Conservation (phyloP, 164 flowering plant species). For the Magnolia changhungtana region DNA sequence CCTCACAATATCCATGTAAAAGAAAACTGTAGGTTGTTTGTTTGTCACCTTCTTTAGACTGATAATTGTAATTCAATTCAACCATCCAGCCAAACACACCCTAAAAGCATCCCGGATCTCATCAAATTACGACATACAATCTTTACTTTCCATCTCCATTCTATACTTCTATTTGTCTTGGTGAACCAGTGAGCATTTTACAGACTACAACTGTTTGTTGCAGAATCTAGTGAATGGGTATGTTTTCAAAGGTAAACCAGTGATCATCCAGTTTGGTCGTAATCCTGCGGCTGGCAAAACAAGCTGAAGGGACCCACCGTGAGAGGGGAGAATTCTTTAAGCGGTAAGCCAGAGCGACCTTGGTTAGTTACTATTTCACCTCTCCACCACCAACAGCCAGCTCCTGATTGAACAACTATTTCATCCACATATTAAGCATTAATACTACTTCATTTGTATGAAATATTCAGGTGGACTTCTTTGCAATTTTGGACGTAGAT, state of each 20-base stretch:
- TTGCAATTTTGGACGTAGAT: too few species aligned
- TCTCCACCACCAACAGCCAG: too few species aligned
- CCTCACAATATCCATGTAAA: too few species aligned
- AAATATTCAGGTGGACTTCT: too few species aligned
- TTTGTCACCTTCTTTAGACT: too few species aligned
- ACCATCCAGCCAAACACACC: neutral
- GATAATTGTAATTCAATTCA: too few species aligned
- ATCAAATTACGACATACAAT: neutral
- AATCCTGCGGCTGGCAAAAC: slow-evolving; percentile 51
- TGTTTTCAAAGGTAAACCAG: slow-evolving; percentile 86
- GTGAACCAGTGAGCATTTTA: neutral
- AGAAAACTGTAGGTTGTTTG: too few species aligned
- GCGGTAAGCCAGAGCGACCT: neutral
- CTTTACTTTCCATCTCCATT: neutral
- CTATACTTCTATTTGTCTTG: neutral
- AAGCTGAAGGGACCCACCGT: slow-evolving; percentile 21
- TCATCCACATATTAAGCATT: too few species aligned
- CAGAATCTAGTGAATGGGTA: slow-evolving; percentile 87
- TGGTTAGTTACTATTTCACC: too few species aligned
- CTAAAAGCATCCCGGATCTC: neutral
- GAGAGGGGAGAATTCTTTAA: neutral
- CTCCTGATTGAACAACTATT: too few species aligned
- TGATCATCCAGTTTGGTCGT: slow-evolving; percentile 93
- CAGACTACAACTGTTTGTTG: slow-evolving; percentile 15
- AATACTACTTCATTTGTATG: too few species aligned